Evolutionary conservation across 148 eudicot genomes (phyloP), one percentile per base, ranked within the genome.

Genomic region (Persicaria maculosa): DNA sequence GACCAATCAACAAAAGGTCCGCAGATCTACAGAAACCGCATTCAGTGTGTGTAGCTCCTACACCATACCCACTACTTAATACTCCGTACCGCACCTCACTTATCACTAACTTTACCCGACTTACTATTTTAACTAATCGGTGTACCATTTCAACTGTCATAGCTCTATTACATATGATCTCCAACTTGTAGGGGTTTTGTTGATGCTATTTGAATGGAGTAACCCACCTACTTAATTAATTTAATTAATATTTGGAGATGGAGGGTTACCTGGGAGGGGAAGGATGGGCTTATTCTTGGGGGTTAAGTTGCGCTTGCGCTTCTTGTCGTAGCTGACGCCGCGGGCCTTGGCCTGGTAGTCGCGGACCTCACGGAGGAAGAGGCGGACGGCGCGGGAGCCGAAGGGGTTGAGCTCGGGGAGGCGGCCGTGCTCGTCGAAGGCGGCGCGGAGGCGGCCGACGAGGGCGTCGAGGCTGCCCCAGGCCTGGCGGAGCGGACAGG

Each of bases 401-500:
- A 83, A 83, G 4, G 85, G 85, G 36, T 83, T 83, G 4, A 75
- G 71, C 70, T 83, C 83, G 0, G 78, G 80, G 19, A 12, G 55
- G 1, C 82, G 82, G 31, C 54, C 54, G 53, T 71, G 53, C 25
- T 79, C 78, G 69, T 83, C 79, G 44, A 79, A 4, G 77, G 73
- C 73, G 4, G 73, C 73, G 1, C 73, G 53, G 31, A 71, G 73
- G 15, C 73, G 73, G 12, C 73, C 85, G 6, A 83, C 80, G 50
- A 79, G 85, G 57, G 83, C 80, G 11, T 80, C 83, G 22, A 80
- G 74, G 53, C 83, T 80, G 44, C 83, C 83, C 83, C 83, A 80
- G 14, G 83, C 83, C n/a, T 80, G 83, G 7, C 80, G 48, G 19
- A 80, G 83, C 10, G 83, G 83, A 72, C 83, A 80, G 14, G 83